Conservation (phyloP, 768 basidiomycete species). For the Phanerochaete carnosa region DNA sequence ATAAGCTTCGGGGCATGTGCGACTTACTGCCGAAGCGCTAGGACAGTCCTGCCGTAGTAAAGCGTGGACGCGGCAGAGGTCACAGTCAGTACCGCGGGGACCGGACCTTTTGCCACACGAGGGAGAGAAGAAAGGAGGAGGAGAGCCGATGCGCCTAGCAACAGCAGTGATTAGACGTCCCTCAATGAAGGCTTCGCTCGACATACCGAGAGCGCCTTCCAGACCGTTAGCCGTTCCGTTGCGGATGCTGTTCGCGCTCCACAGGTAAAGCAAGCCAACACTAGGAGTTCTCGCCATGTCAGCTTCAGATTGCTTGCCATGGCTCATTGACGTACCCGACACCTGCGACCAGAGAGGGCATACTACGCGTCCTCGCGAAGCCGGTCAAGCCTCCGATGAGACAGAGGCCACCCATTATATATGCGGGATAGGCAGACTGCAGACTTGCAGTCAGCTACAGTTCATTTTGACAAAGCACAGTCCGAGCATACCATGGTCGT, state of each 20-base stretch:
- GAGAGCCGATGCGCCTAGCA: constrained; percentile 64
- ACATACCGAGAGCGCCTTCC: constrained; percentile 69
- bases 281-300: constrained; percentile 30
- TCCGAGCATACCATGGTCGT: constrained; percentile 1
- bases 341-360: constrained; percentile 83
- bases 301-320: neutral
- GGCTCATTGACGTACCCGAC: constrained; percentile 50
- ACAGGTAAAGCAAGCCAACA: constrained; percentile 76
- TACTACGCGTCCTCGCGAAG: constrained; percentile 65
- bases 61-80: constrained; percentile 57
- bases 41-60: constrained; percentile 67
- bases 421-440: constrained; percentile 64
- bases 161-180: neutral
- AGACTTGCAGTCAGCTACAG: neutral
- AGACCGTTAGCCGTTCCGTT: constrained; percentile 72
- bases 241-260: constrained; percentile 73
- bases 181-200: neutral
- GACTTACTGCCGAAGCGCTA: constrained; percentile 28
- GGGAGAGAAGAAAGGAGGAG: constrained; percentile 73
- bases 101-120: constrained; percentile 68
- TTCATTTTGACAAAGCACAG: neutral
- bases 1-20: neutral
- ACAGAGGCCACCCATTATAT: constrained; percentile 73
- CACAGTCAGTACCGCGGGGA: constrained; percentile 60
- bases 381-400: constrained; percentile 75